Evolutionary conservation across 805 yeast species (phyloP).

Genomic region (Helenozyma rhizophorensis): DNA sequence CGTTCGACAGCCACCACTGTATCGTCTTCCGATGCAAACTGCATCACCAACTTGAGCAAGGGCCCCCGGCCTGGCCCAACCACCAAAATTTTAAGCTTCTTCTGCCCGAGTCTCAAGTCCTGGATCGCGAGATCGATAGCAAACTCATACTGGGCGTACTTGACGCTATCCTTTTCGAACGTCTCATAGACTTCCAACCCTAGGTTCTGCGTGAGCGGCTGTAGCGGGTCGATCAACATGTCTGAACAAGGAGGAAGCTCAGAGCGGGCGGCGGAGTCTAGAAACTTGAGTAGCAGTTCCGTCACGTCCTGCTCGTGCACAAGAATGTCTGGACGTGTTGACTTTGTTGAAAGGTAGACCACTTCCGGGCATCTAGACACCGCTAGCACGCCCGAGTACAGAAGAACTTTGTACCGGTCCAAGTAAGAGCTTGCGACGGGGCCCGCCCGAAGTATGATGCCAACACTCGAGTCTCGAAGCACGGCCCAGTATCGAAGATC

Average conservation of each 20-base stretch:
- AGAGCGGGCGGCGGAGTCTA: background rate
- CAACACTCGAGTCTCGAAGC: too few species aligned
- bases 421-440: too few species aligned
- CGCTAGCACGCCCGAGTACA: too few species aligned
- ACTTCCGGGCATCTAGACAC: too few species aligned
- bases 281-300: too few species aligned
- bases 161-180: constrained; percentile 67
- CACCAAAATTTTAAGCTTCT: constrained; percentile 40
- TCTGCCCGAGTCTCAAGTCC: constrained; percentile 11
- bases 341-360: too few species aligned
- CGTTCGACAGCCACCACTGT: constrained; percentile 60
- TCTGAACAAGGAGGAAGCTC: constrained; percentile 4
- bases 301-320: too few species aligned
- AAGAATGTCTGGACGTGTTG: too few species aligned
- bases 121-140: constrained; percentile 59
- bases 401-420: too few species aligned
- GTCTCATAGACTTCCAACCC: constrained; percentile 57
- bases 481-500: too few species aligned
- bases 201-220: constrained; percentile 61
- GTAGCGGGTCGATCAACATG: constrained; percentile 51
- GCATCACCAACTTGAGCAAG: constrained; percentile 45
- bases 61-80: constrained; percentile 93
- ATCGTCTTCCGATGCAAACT: constrained; percentile 9
- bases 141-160: constrained; percentile 62
- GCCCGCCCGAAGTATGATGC: too few species aligned